Evolutionary conservation across 345 rosid genomes (phyloP), one percentile per base, ranked within the genome.

Genomic region (Acer saccharum): DNA sequence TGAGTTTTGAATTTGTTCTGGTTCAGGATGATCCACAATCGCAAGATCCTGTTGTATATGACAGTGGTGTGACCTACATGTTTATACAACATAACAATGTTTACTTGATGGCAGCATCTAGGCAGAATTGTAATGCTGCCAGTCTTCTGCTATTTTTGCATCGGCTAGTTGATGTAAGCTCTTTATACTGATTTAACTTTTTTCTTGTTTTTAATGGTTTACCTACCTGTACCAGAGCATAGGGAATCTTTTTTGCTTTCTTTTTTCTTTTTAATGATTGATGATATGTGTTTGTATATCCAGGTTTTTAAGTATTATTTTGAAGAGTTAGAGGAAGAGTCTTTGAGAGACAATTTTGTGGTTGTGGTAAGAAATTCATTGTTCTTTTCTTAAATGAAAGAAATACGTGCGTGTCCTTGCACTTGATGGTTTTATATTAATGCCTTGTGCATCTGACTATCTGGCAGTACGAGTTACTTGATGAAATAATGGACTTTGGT

Each of bases 401-500:
- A n/a, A 10, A 12, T n/a, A n/a, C 1, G 10, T 7, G 1, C 21
- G 25, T 65, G 55, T 10, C 54, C 6, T 21, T 54, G 17, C 16
- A 14, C 6, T 75, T 52, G 71, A 75, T 23, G 58, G 46, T 48
- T 65, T 72, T 71, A 68, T 16, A 27, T 32, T 61, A 7, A 23
- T 80, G 46, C 13, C 13, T 25, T 71, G 39, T 52, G n/a, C 1
- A 46, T 58, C 77, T 87, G 77, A 76, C 90, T 2, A 46, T 58
- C 77, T 87, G 77, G 78, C 90, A 92, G 97, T 92, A 92, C 29
- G 97, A 92, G 90, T 84, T 92, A 74, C 97, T 92, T 69, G 97
- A 92, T 77, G 97, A 92, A 83, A 92, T 92, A 83, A 92, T 92
- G 97, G 97, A 92, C 87, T 92, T 90, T 66, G 97, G 97, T 63